Evolutionary conservation across 2,329 filamentous ascomycete genomes (phyloP).

Genomic region (Penicillium crustosum): DNA sequence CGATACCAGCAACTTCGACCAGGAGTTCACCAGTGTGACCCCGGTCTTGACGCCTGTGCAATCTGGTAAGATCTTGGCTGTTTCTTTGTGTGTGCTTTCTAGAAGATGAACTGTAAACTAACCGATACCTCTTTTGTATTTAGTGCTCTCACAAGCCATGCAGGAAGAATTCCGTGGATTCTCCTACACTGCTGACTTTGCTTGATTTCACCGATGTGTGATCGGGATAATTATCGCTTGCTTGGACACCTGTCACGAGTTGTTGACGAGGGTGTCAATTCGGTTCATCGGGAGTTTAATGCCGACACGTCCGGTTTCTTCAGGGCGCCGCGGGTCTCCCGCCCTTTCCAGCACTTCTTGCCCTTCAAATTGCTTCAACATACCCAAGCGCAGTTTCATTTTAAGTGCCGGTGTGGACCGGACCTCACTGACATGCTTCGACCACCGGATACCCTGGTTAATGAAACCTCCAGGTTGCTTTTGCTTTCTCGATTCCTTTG

Average conservation of each 20-base stretch:
- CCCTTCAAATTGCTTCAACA: slow-evolving; percentile 24
- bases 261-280: slow-evolving; percentile 7
- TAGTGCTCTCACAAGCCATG: slow-evolving; percentile 96
- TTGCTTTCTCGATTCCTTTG: slow-evolving; percentile 13
- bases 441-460: slow-evolving; percentile 24
- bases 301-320: slow-evolving; percentile 12
- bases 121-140: slow-evolving; percentile 5
- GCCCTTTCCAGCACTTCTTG: slow-evolving; percentile 21
- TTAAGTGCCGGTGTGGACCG: slow-evolving; percentile 21
- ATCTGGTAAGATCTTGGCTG: slow-evolving; percentile 66
- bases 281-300: slow-evolving; percentile 9
- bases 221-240: slow-evolving; percentile 13
- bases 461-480: slow-evolving; percentile 19
- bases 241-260: slow-evolving; percentile 14
- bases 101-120: slow-evolving; percentile 13
- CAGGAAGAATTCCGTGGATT: slow-evolving; percentile 99
- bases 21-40: slow-evolving; percentile 97
- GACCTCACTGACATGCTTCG: slow-evolving; percentile 18
- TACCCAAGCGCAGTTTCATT: slow-evolving; percentile 26
- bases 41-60: slow-evolving; percentile 96
- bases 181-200: slow-evolving; percentile 93
- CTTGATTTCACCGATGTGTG: slow-evolving; percentile 47
- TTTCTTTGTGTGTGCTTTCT: neutral
- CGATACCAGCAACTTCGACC: slow-evolving; percentile 99
- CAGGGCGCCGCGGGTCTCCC: slow-evolving; percentile 17